phyloP scores from a whole-genome alignment of 495 filamentous ascomycete species.

The Neurospora sp. region DNA sequence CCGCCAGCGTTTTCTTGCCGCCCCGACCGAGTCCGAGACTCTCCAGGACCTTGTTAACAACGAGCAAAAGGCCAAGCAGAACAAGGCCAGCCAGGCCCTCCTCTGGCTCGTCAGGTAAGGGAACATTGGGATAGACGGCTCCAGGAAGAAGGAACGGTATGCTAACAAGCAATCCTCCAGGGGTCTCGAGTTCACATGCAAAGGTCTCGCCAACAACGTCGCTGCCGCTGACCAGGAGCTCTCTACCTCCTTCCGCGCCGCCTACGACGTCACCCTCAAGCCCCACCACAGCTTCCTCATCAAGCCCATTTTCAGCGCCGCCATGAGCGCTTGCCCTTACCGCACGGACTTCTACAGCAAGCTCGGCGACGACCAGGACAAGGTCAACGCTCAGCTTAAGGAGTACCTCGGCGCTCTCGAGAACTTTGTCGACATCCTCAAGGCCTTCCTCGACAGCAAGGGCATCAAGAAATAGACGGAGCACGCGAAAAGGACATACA shows the following conservation, averaged over 20 bases:
- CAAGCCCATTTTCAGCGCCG: slow-evolving; percentile 81
- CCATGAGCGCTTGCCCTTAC: slow-evolving; percentile 88
- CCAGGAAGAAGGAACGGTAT: background rate
- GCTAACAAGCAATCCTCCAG: slow-evolving; percentile 32
- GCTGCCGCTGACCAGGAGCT: slow-evolving; percentile 60
- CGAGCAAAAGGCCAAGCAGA: slow-evolving; percentile 79
- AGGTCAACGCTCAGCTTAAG: slow-evolving; percentile 50
- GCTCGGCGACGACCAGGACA: slow-evolving; percentile 55
- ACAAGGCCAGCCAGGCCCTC: slow-evolving; percentile 77
- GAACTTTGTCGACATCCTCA: slow-evolving; percentile 62
- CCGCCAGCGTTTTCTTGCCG: slow-evolving; percentile 65
- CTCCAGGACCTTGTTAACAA: slow-evolving; percentile 75
- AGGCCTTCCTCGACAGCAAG: slow-evolving; percentile 57
- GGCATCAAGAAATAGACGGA: slow-evolving; percentile 59
- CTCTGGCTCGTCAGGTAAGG: slow-evolving; percentile 82
- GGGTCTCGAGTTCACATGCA: slow-evolving; percentile 83
- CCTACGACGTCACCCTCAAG: slow-evolving; percentile 80
- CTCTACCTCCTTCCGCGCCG: slow-evolving; percentile 69
- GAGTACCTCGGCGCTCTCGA: slow-evolving; percentile 67
- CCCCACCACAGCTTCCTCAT: slow-evolving; percentile 79
- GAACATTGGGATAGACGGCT: background rate
- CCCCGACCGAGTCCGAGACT: slow-evolving; percentile 64
- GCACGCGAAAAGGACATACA: slow-evolving; percentile 15
- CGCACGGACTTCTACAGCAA: slow-evolving; percentile 83
- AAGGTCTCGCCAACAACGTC: slow-evolving; percentile 71